Evolutionary conservation across 148 eudicot species (phyloP), one percentile per base, ranked within the genome.

Genomic region (Persicaria tinctoria): DNA sequence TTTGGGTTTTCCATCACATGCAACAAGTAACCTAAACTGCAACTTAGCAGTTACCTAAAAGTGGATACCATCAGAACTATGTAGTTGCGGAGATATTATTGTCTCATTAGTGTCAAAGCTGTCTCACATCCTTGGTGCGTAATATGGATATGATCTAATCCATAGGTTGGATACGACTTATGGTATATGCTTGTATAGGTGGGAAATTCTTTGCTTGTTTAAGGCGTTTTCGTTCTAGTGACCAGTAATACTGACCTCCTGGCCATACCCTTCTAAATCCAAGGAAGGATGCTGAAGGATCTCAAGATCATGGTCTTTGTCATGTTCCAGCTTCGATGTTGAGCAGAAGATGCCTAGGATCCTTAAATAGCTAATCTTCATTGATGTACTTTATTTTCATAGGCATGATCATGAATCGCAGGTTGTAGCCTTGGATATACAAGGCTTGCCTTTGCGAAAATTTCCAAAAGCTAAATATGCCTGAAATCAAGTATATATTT

Each of bases 301-400:
- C 68, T 63, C 45, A 63, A 60, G 69, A 63, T 63, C 41, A 63
- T 38, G 68, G 45, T 63, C 68, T 63, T 63, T 63, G n/a, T 63
- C 68, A 11, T 4, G 68, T 27, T 63, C 32, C 68, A 63, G 68
- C 68, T 63, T 63, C 45, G 1, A 11, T 63, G 68, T 20, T 63
- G 38, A 63, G 68, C 45, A 32, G 45, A 63, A 46, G 46, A 63
- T 63, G 68, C 12, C 68, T 20, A 63, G 38, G 68, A 38, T 63
- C 41, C 32, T 23, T 18, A 23, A 60, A 18, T 18, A 17, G 66
- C 66, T 23, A 60, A 60, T 18, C 8, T 54, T 5, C 16, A 17
- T 57, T 57, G 23, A 17, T 57, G 63, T 57, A 18, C 32, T 18
- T 57, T 54, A 54, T 54, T 54, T 54, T n/a, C 18, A 16, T 54